Evolutionary conservation across 768 basidiomycete species (phyloP).

Genomic region (Cystobasidiopsis lactophilus): DNA sequence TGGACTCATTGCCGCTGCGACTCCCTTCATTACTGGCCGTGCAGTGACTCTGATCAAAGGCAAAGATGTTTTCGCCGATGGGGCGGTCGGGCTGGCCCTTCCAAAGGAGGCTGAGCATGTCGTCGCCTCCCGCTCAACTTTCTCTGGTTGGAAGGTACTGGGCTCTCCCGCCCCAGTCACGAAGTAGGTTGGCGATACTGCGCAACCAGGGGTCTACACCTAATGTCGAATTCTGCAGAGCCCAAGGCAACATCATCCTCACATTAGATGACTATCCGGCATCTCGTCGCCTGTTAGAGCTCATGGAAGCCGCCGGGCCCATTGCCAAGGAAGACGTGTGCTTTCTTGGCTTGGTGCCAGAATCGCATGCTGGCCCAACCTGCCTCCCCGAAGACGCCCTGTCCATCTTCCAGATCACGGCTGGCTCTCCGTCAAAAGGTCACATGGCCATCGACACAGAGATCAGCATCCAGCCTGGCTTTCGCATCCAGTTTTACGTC

Average conservation of each 20-base stretch:
- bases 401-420: conserved; percentile 30
- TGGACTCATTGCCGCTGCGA: conserved; percentile 47
- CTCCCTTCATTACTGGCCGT: conserved; percentile 56
- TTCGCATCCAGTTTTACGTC: not conserved
- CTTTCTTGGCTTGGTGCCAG: conserved; percentile 30
- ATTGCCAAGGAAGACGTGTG: conserved; percentile 35
- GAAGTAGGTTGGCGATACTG: conserved; percentile 25
- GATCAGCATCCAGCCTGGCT: conserved; percentile 23
- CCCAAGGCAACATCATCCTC: conserved; percentile 52
- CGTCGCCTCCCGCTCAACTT: conserved; percentile 18
- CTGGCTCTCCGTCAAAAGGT: conserved; percentile 51
- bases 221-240: conserved; percentile 25
- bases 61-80: conserved; percentile 35
- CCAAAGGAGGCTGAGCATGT: conserved; percentile 10
- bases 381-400: conserved; percentile 14
- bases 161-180: conserved; percentile 35
- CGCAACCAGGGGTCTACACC: not conserved
- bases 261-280: conserved; percentile 39
- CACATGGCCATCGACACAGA: conserved; percentile 39
- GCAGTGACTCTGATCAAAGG: conserved; percentile 48
- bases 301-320: conserved; percentile 25
- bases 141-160: conserved; percentile 30
- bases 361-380: conserved; percentile 16
- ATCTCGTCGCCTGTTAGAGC: conserved; percentile 36
- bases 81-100: conserved; percentile 48